Base-by-base conservation (phyloP, 352 stramenopile species). In the Globisporangium canariense region DNA sequence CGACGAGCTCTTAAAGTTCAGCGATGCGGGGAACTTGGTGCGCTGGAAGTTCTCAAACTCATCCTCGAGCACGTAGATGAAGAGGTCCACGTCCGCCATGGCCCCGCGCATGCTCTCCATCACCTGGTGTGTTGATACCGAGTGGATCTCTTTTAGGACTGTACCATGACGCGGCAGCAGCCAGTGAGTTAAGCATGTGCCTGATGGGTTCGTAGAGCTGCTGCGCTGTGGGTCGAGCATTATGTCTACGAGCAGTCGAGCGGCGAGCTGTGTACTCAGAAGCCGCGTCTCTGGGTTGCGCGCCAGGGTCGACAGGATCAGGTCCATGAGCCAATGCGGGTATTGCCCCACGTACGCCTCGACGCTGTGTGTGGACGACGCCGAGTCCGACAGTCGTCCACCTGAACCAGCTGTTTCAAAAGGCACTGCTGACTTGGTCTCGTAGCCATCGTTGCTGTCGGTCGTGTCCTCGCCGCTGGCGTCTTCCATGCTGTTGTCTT, bases 31-130 rank as follows among this genome's bases (percentile, higher is more conserved):
- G 43, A 93, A 93, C 30, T 47, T 28, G 6, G 71, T 68, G 36
- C 66, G 67, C 54, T 85, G 61, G 59, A 91, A 91, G 5, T 63
- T 69, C 20, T 66, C 59, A 14, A 83, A 81, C 54, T 91, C 85
- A 34, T 88, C 86, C 69, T 93, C 85, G 18, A 93, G 58, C 46
- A 91, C 81, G 68, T 90, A 91, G 62, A 93, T 77, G 45, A 93
- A 93, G 18, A 91, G 58, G 60, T 93, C 84, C 5, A 91, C 76
- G 69, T 93, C 84, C 14, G 81, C 69, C 84, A 93, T 91, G 0
- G 76, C 71, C 22, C 84, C 84, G n/a, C 80, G 79, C 80, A 93
- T 93, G 66, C 81, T 93, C 57, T 89, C 79, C 84, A 93, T 93
- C 13, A 93, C 84, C 28, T 86, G 61, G 47, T 91, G 79, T 11